Base-by-base conservation (phyloP, 768 basidiomycete genomes). In the Ramaria sp. region DNA sequence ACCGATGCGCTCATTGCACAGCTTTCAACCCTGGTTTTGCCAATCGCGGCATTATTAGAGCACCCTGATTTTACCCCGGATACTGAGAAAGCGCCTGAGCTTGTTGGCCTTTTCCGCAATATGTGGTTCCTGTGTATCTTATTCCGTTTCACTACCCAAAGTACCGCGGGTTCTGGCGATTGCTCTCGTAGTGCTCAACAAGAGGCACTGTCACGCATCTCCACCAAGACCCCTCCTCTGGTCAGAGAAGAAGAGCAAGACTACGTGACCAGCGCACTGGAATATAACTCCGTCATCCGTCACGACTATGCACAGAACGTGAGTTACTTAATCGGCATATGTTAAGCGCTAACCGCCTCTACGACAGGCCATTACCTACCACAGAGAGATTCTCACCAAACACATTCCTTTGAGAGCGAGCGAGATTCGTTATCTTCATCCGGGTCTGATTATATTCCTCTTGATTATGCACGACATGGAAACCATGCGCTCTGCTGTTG, bases 81-180 rank as follows among this genome's bases (percentile, higher is more conserved):
- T 34, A 53, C 74, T 17, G 69, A 76, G 27, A 70, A 82, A 19
- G 75, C 83, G 0, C 65, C 81, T 4, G 82, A 82, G 22, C 66
- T 91, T 12, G 82, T 86, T 11, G 73, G 82, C 4, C 73, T 91
- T 20, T 98, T 96, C 78, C 81, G 93, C 45, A 92, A 91, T 64
- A 77, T 93, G 71, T 99, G 95, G 95, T 92, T 94, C 70, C 70
- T 97, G 19, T 92, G 90, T 66, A 80, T 88, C 24, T 78, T 95
- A 15, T 92, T 95, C 63, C 80, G 85, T 20, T 88, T 97, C 62
- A 85, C 90, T 2, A 71, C 71, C 6, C 63, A 66, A 1, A 69
- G 73, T 47, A 17, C 30, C 19, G 74, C 77, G 34, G 75, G 76
- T 33, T 74, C 72, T 20, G 82, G 82, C 46, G 78, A 75, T 31